Evolutionary conservation across 208 protist species (phyloP).

Genomic region (Wallacemonas collosoma): DNA sequence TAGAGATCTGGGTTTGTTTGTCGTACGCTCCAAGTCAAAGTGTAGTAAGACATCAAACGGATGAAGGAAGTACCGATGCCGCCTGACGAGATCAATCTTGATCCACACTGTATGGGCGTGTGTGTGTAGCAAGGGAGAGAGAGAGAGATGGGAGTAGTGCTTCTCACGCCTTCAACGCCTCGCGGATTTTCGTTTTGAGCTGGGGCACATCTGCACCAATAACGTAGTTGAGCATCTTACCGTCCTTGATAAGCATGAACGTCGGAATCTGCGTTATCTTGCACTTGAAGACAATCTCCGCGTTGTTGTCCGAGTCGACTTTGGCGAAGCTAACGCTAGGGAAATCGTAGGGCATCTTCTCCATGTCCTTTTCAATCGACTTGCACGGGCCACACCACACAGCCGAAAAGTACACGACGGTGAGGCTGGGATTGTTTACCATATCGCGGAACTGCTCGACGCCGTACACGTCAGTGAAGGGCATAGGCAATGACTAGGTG

Average conservation of each 20-base stretch:
- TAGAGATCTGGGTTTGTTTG: neutral
- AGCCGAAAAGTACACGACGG: constrained; percentile 76
- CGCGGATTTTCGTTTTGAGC: constrained; percentile 68
- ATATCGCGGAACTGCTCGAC: constrained; percentile 75
- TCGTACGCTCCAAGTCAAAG: neutral
- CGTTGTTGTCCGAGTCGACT: constrained; percentile 83
- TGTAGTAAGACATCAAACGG: neutral
- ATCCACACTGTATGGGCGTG: too few relatives aligned
- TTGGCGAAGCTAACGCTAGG: constrained; percentile 67
- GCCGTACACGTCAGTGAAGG: constrained; percentile 73
- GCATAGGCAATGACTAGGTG: constrained; percentile 30
- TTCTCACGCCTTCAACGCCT: constrained; percentile 24
- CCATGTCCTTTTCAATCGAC: constrained; percentile 70
- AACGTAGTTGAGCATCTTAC: constrained; percentile 67
- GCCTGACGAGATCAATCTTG: too few relatives aligned
- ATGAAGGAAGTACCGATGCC: neutral
- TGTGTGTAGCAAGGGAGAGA: neutral
- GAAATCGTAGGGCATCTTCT: constrained; percentile 80
- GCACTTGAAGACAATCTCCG: constrained; percentile 78
- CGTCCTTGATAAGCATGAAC: constrained; percentile 71
- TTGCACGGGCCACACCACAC: constrained; percentile 87
- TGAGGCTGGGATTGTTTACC: constrained; percentile 55
- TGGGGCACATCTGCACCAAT: constrained; percentile 70
- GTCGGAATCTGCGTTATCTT: constrained; percentile 77
- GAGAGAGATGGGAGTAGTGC: neutral